phyloP scores from a whole-genome alignment of 441 rosid genomes.

The Raphanus hybrid region DNA sequence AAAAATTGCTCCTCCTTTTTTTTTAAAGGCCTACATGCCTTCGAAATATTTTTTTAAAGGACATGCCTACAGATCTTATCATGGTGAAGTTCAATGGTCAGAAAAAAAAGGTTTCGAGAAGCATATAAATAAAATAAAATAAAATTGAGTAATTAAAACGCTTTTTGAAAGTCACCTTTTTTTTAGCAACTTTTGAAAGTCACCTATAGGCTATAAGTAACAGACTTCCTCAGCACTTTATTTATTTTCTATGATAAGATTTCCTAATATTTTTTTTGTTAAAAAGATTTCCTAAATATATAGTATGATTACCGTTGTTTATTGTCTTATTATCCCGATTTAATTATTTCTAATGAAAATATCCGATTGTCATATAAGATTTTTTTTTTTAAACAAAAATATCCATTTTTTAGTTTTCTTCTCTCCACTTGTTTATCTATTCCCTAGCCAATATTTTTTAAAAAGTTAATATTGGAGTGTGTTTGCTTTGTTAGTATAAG shows the following conservation, averaged over 20 bases:
- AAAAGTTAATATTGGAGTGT: not conserved
- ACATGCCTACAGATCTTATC: not conserved
- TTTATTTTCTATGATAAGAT: conserved; percentile 8
- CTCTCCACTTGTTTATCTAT: not conserved
- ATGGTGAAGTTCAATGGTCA: not conserved
- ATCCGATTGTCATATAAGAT: not conserved
- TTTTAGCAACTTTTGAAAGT: not conserved
- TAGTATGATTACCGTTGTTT: not conserved
- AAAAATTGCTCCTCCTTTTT: not conserved
- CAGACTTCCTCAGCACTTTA: not conserved
- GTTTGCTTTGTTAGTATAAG: not conserved
- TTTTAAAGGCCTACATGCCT: not conserved
- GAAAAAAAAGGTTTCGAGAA: not conserved
- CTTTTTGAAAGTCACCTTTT: not conserved
- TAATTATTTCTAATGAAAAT: not conserved
- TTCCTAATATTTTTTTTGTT: no score
- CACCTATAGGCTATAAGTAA: not conserved
- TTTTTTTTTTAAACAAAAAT: no score
- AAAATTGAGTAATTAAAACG: not conserved
- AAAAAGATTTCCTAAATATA: no score
- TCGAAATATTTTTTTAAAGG: not conserved
- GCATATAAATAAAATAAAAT: not conserved
- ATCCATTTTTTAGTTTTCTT: not conserved
- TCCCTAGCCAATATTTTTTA: not conserved
- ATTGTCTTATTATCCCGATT: not conserved